A percentile compares a stretch with the other conserved stretches of the same genome.
These are phyloP conservation scores for Pyrenophora seminiperda DNA, from an alignment of 2,329 filamentous ascomycete species.

Conservation along the genomic window DNA sequence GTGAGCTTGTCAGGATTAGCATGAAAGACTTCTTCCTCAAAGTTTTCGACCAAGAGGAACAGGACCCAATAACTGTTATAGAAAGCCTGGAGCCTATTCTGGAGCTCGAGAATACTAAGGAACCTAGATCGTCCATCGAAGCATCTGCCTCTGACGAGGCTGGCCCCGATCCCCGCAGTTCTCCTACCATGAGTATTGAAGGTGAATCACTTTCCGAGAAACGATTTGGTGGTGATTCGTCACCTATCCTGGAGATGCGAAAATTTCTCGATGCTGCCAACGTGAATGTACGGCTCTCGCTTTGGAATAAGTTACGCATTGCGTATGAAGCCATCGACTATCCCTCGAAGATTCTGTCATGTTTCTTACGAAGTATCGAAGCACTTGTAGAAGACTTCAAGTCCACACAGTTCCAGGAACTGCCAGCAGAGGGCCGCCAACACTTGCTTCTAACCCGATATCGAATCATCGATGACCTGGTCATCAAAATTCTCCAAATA, in stretches of 20 bases:
- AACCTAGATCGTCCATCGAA: constrained; percentile 4
- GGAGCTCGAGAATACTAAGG: constrained; percentile 59
- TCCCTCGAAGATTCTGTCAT: constrained; percentile 84
- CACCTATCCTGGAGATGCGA: constrained; percentile 72
- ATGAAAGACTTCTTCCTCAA: constrained; percentile 96
- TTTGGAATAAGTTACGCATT: constrained; percentile 90
- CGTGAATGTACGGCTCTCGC: constrained; percentile 79
- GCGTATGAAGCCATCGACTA: constrained; percentile 88
- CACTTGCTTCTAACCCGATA: constrained; percentile 75
- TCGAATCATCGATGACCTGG: constrained; percentile 76
- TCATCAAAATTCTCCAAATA: constrained; percentile 72
- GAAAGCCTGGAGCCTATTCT: constrained; percentile 91
- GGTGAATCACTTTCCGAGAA: constrained; percentile 9
- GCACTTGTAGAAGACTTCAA: constrained; percentile 76
- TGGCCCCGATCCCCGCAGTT: constrained; percentile 12
- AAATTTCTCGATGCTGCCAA: constrained; percentile 83
- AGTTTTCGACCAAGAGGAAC: constrained; percentile 81
- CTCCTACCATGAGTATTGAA: constrained; percentile 16
- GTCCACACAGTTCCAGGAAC: constrained; percentile 60
- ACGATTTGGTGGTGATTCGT: constrained; percentile 17
- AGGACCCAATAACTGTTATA: constrained; percentile 82
- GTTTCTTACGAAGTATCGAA: constrained; percentile 82
- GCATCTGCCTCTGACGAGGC: constrained; percentile 12
- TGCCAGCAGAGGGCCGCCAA: constrained; percentile 67
- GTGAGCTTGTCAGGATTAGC: constrained; percentile 88